Evolutionary conservation across 1,284 basidiomycete genomes (phyloP).

Genomic region (Leccinum solheimii): DNA sequence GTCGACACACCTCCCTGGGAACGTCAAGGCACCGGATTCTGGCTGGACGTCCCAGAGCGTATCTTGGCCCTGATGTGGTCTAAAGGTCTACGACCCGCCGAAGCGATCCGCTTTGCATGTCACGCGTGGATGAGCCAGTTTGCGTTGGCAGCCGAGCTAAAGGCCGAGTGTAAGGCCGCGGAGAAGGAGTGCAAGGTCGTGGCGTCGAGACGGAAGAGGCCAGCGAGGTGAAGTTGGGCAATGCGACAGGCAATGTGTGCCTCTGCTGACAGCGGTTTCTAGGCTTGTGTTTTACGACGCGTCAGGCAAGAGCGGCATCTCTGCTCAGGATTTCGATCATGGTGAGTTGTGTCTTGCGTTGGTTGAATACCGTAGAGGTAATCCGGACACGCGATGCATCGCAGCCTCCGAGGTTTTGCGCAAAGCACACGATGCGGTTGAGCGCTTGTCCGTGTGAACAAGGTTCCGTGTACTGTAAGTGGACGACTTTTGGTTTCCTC

Average conservation of each 20-base stretch:
- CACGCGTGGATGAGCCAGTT: constrained; percentile 86
- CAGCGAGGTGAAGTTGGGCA: constrained; percentile 64
- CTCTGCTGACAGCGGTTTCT: not conserved
- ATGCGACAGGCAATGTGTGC: not conserved
- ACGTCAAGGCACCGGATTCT: constrained; percentile 75
- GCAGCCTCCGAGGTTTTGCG: constrained; percentile 48
- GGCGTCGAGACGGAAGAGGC: constrained; percentile 67
- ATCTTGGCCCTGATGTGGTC: constrained; percentile 54
- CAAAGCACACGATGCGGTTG: constrained; percentile 65
- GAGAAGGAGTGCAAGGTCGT: constrained; percentile 76
- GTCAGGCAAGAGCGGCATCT: constrained; percentile 69
- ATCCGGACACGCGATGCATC: not conserved
- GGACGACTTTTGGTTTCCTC: not conserved
- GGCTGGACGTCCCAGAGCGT: constrained; percentile 77
- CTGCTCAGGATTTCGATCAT: constrained; percentile 83
- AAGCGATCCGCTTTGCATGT: constrained; percentile 82
- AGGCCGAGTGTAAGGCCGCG: constrained; percentile 81
- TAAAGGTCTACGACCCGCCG: constrained; percentile 66
- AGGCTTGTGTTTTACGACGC: constrained; percentile 86
- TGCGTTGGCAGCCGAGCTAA: constrained; percentile 68
- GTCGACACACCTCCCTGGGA: constrained; percentile 81
- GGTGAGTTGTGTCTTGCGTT: constrained; percentile 40
- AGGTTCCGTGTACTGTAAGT: constrained; percentile 76
- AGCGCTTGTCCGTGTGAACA: constrained; percentile 70
- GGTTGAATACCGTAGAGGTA: not conserved